Evolutionary conservation across 139 green algal genomes (phyloP).

Genomic region (Pseudopediastrum boryanum): DNA sequence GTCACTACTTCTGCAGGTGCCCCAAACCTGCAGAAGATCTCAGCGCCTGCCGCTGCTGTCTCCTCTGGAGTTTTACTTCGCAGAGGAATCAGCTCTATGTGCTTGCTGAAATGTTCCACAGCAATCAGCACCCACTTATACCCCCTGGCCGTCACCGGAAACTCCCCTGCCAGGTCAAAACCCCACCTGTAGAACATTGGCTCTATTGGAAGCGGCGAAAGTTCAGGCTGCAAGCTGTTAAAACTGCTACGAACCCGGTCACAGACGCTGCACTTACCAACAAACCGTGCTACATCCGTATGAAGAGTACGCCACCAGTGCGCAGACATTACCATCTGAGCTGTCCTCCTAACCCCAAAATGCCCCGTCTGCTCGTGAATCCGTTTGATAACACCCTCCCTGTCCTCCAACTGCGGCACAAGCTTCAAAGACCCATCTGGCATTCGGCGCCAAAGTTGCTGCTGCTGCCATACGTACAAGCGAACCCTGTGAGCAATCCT

Average conservation of each 20-base stretch:
- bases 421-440: not conserved
- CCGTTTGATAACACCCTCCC: not conserved
- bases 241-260: not conserved
- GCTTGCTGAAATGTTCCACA: constrained; percentile 23
- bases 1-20: constrained; percentile 5
- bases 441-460: not conserved
- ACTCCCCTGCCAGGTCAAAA: constrained; percentile 2
- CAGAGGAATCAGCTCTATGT: not conserved
- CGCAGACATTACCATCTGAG: not conserved
- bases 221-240: not conserved
- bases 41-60: not conserved
- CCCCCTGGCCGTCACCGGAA: not conserved
- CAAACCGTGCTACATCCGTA: not conserved
- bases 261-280: not conserved
- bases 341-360: not conserved
- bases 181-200: constrained; percentile 5
- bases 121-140: constrained; percentile 11
- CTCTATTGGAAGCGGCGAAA: constrained; percentile 9
- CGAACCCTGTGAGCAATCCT: not conserved
- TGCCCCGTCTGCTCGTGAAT: constrained; percentile 6
- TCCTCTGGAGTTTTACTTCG: not conserved
- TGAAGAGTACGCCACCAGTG: constrained; percentile 14
- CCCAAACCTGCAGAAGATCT: constrained; percentile 1
- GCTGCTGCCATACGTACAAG: not conserved
- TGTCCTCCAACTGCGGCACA: not conserved